phyloP scores from a whole-genome alignment of 257 asterid species.

The Rhazya stricta region DNA sequence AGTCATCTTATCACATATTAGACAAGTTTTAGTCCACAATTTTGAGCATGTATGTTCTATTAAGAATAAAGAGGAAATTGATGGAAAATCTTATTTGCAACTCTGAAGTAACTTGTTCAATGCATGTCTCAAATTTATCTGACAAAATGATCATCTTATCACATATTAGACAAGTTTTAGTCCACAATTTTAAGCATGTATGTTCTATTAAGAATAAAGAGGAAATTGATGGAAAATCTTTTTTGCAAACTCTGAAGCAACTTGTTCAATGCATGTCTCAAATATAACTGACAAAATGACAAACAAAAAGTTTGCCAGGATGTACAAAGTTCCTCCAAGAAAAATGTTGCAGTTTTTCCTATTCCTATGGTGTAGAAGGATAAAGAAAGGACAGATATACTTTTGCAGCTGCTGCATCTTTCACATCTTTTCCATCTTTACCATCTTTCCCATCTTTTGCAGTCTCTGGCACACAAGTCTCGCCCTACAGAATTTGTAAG shows the following conservation, averaged over 20 bases:
- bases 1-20: neutral
- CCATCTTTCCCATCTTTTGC: constrained; percentile 78
- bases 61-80: neutral
- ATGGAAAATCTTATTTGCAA: neutral
- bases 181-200: neutral
- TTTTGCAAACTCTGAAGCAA: neutral
- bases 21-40: neutral
- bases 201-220: neutral
- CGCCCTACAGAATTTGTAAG: constrained; percentile 62
- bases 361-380: neutral
- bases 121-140: neutral
- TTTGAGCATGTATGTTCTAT: neutral
- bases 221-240: neutral
- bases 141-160: neutral
- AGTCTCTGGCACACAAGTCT: constrained; percentile 60
- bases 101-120: neutral
- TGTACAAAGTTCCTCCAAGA: neutral
- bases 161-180: neutral
- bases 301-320: neutral
- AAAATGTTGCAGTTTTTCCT: neutral
- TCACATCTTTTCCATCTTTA: constrained; percentile 36
- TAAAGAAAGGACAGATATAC: constrained; percentile 35
- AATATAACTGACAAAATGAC: neutral
- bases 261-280: neutral
- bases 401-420: constrained; percentile 60